phyloP scores from a whole-genome alignment of 2,329 filamentous ascomycete species.

The Paecilomyces dactylethromorphus region DNA sequence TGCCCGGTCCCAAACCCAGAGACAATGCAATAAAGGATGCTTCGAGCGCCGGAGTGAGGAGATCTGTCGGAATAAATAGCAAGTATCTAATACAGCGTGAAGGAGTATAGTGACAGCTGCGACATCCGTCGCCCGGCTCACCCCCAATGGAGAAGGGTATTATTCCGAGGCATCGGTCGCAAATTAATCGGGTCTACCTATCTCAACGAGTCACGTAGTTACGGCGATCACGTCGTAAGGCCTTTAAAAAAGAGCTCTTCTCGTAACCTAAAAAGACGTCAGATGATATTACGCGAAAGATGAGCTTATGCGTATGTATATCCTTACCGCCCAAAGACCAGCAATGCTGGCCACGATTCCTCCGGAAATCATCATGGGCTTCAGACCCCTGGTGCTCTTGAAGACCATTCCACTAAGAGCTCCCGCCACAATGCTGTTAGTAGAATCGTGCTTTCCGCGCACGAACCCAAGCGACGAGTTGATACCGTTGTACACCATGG shows the following conservation, averaged over 20 bases:
- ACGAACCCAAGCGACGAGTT: slow-evolving; percentile 76
- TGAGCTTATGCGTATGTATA: slow-evolving; percentile 7
- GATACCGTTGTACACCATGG: slow-evolving; percentile 91
- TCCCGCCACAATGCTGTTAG: slow-evolving; percentile 82
- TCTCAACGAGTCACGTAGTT: slow-evolving; percentile 9
- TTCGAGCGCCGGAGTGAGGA: slow-evolving; percentile 41
- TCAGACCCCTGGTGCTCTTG: slow-evolving; percentile 85
- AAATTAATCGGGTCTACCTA: slow-evolving; percentile 9
- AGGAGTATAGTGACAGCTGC: slow-evolving; percentile 14
- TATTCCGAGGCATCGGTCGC: slow-evolving; percentile 8
- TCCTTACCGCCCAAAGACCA: slow-evolving; percentile 81
- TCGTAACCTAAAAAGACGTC: slow-evolving; percentile 35
- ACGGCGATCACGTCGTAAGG: slow-evolving; percentile 7
- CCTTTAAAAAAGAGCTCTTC: slow-evolving; percentile 45
- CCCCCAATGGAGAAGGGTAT: slow-evolving; percentile 20
- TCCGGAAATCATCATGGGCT: slow-evolving; percentile 91
- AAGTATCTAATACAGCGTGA: slow-evolving; percentile 33
- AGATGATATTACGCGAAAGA: slow-evolving; percentile 12
- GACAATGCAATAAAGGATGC: slow-evolving; percentile 35
- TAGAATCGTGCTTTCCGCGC: slow-evolving; percentile 79
- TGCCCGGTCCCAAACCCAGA: slow-evolving; percentile 32
- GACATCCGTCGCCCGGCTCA: slow-evolving; percentile 19
- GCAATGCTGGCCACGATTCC: slow-evolving; percentile 82
- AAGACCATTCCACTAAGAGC: slow-evolving; percentile 87
- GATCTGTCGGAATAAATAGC: slow-evolving; percentile 22